Percentiles rank a stretch among this genome's conserved stretches.
Evolutionary conservation across 805 yeast genomes (phyloP).

Genomic region (Komagataella ulmi): DNA sequence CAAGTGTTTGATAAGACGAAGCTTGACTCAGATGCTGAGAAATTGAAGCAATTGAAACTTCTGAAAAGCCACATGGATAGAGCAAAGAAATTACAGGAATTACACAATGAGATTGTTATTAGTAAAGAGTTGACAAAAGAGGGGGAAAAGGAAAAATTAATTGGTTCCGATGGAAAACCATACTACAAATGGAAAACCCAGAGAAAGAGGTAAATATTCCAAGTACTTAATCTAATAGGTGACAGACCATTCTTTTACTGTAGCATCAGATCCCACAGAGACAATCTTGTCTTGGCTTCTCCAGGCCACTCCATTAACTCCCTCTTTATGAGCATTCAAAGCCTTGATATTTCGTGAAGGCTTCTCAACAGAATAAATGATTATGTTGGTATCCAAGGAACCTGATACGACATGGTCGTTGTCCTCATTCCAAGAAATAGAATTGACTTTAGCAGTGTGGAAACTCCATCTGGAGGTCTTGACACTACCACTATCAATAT

Average conservation of each 20-base stretch:
- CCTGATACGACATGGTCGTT: constrained; percentile 65
- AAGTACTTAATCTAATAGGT: not conserved
- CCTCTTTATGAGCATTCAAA: constrained; percentile 79
- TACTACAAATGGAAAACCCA: constrained; percentile 78
- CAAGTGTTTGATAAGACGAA: constrained; percentile 8
- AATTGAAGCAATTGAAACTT: constrained; percentile 44
- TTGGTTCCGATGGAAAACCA: constrained; percentile 51
- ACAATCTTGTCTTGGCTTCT: constrained; percentile 31
- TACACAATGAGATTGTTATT: constrained; percentile 59
- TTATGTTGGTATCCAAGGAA: constrained; percentile 73
- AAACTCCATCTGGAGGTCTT: constrained; percentile 91
- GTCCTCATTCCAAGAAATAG: constrained; percentile 69
- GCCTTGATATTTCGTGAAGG: constrained; percentile 69
- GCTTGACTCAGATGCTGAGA: constrained; percentile 29
- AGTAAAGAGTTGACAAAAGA: constrained; percentile 85
- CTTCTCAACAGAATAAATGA: constrained; percentile 63
- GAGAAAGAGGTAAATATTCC: constrained; percentile 35
- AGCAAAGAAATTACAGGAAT: constrained; percentile 49
- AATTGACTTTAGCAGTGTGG: constrained; percentile 73
- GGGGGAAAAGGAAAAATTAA: constrained; percentile 72
- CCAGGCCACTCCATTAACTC: constrained; percentile 73
- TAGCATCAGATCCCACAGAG: constrained; percentile 73
- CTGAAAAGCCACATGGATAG: constrained; percentile 58
- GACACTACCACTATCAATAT: constrained; percentile 35
- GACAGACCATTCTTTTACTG: constrained; percentile 62